These are phyloP conservation scores for Eimeria falciformis DNA, from an alignment of 169 alveolate genomes.

Conservation along the genomic window DNA sequence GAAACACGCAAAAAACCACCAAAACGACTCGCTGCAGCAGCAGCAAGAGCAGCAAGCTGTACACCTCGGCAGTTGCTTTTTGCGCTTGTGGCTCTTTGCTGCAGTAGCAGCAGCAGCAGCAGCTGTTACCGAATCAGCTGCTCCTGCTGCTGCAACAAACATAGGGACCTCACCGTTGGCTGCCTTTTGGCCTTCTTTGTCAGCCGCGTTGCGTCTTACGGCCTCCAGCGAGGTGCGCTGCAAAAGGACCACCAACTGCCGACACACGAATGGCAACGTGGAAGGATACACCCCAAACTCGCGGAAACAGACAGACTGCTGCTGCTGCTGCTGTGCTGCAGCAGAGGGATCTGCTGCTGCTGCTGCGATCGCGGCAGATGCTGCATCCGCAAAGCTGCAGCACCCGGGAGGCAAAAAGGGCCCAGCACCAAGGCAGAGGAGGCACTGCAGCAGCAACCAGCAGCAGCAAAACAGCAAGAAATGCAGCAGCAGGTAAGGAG, in stretches of 20 bases:
- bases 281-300: conserved; percentile 25
- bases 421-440: conserved; percentile 64
- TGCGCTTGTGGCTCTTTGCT: conserved; percentile 25
- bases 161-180: conserved; percentile 33
- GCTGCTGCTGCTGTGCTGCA: conserved; percentile 6
- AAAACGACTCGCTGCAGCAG: background rate
- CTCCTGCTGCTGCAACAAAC: background rate
- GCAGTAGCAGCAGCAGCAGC: conserved; percentile 7
- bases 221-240: conserved; percentile 35
- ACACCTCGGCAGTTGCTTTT: background rate
- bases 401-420: conserved; percentile 5
- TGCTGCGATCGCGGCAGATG: conserved; percentile 51
- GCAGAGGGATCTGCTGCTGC: conserved; percentile 32
- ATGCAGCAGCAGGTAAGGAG: conserved; percentile 14
- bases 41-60: background rate
- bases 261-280: conserved; percentile 48
- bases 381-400: conserved; percentile 56
- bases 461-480: background rate
- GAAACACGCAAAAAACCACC: background rate
- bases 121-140: background rate
- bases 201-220: conserved; percentile 30
- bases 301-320: background rate
- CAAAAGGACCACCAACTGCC: conserved; percentile 15
- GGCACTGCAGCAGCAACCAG: conserved; percentile 63
- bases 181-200: conserved; percentile 21